phyloP scores from a whole-genome alignment of 1,284 basidiomycete species.

The Microbotryum lychnidis-dioicae region DNA sequence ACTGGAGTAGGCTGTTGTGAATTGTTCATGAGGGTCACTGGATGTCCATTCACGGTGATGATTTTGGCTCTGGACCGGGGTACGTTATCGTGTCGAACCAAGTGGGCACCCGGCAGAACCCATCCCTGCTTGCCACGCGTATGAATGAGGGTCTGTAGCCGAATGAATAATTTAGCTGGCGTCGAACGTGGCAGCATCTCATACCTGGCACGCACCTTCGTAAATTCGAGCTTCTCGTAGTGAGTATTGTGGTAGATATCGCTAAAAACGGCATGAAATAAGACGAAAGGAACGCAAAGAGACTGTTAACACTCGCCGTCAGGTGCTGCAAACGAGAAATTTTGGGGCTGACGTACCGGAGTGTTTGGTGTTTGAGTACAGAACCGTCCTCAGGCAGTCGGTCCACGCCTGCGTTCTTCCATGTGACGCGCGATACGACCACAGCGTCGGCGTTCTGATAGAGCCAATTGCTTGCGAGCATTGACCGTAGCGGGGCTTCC shows the following conservation, averaged over 20 bases:
- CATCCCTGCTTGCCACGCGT: background rate
- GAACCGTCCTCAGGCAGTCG: background rate
- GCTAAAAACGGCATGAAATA: background rate
- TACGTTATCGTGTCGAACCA: background rate
- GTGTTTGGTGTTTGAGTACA: background rate
- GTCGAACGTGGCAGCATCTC: no score
- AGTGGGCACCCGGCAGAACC: slow-evolving; percentile 11
- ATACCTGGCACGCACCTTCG: background rate
- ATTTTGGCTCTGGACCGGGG: background rate
- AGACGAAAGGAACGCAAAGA: background rate
- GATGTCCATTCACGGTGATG: slow-evolving; percentile 3
- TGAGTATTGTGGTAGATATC: slow-evolving; percentile 5
- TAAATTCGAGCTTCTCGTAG: slow-evolving; percentile 9
- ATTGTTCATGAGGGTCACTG: background rate
- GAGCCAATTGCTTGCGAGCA: slow-evolving; percentile 5
- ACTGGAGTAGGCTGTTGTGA: background rate
- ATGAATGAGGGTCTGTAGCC: slow-evolving; percentile 6
- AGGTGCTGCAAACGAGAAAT: no score
- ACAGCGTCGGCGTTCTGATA: slow-evolving; percentile 3
- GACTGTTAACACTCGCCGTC: background rate
- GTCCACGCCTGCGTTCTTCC: slow-evolving; percentile 3
- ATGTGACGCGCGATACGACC: background rate
- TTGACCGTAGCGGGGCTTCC: background rate
- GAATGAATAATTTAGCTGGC: no score
- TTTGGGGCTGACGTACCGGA: background rate